These are phyloP conservation scores for Aspergillus cavernicola DNA, from an alignment of 495 filamentous ascomycete species.

Conservation along the genomic window DNA sequence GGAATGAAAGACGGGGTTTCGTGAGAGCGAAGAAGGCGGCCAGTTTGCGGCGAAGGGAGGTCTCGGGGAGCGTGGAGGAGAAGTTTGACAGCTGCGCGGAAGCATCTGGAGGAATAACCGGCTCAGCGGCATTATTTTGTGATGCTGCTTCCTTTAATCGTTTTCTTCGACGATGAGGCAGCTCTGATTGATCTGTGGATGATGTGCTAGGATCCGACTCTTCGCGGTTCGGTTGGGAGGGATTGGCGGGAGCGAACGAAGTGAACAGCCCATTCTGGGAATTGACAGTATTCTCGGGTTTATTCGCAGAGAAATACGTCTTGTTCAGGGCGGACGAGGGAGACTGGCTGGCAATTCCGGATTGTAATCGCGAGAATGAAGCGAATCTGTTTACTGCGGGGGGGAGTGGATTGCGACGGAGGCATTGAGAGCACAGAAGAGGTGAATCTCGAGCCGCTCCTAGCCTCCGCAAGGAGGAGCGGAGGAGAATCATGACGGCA, in stretches of 20 bases:
- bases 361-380: slow-evolving; percentile 30
- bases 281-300: slow-evolving; percentile 15
- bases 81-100: slow-evolving; percentile 72
- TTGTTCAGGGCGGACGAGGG: slow-evolving; percentile 29
- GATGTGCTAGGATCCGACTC: neutral
- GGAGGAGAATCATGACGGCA: slow-evolving; percentile 44
- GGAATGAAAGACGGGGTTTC: slow-evolving; percentile 88
- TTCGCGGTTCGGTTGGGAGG: slow-evolving; percentile 5
- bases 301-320: slow-evolving; percentile 43
- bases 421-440: slow-evolving; percentile 33
- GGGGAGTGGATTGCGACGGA: slow-evolving; percentile 17
- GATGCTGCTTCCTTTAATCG: slow-evolving; percentile 40
- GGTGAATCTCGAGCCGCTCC: slow-evolving; percentile 29
- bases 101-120: slow-evolving; percentile 70
- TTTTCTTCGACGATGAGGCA: slow-evolving; percentile 50
- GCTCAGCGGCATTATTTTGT: slow-evolving; percentile 25
- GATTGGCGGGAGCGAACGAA: slow-evolving; percentile 25
- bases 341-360: slow-evolving; percentile 25
- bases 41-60: slow-evolving; percentile 69
- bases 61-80: slow-evolving; percentile 62
- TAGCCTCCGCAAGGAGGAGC: slow-evolving; percentile 37
- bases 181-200: slow-evolving; percentile 29
- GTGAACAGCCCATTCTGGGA: slow-evolving; percentile 27
- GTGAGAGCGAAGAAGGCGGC: slow-evolving; percentile 88
- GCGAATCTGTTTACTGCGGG: slow-evolving; percentile 31